Percentiles rank a stretch among this genome's conserved stretches.
Conservation (phyloP, 257 asterid genomes). For the Dorcoceras hygrometricum region DNA sequence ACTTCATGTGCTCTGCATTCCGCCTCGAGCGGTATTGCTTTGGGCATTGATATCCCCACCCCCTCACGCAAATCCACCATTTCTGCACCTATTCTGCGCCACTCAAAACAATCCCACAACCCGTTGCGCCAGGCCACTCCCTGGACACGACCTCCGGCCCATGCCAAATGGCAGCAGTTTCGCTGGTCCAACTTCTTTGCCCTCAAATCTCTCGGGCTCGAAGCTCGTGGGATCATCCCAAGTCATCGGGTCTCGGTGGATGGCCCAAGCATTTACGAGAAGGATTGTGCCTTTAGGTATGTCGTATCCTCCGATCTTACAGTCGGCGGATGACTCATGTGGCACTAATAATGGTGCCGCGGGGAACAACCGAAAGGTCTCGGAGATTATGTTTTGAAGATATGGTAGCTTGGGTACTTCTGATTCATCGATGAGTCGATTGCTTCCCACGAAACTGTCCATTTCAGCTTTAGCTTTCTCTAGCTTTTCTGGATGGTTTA, state of each 20-base stretch:
- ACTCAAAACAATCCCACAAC: slow-evolving; percentile 42
- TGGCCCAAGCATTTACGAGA: slow-evolving; percentile 40
- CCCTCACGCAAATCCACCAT: slow-evolving; percentile 35
- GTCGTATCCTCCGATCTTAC: slow-evolving; percentile 31
- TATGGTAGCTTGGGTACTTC: slow-evolving; percentile 35
- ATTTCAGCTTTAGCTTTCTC: slow-evolving; percentile 36
- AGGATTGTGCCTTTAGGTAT: slow-evolving; percentile 32
- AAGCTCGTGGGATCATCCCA: slow-evolving; percentile 38
- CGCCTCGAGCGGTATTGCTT: slow-evolving; percentile 34
- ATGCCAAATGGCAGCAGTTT: slow-evolving; percentile 36
- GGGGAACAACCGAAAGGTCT: slow-evolving; percentile 35
- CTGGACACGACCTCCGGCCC: slow-evolving; percentile 46
- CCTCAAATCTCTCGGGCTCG: slow-evolving; percentile 35
- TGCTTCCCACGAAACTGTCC: slow-evolving; percentile 28
- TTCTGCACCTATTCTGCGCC: slow-evolving; percentile 26
- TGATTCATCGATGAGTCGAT: slow-evolving; percentile 27
- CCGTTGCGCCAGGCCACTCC: slow-evolving; percentile 33
- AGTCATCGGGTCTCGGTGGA: slow-evolving; percentile 34
- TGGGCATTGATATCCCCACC: slow-evolving; percentile 28
- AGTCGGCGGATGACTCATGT: slow-evolving; percentile 30
- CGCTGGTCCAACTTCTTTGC: slow-evolving; percentile 12
- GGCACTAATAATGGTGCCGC: slow-evolving; percentile 33
- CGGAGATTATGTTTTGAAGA: slow-evolving; percentile 29
- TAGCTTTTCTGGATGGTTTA: slow-evolving; percentile 35
- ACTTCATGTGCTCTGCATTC: slow-evolving; percentile 25